Base-by-base conservation (phyloP, 805 yeast genomes). In the Huiozyma sinensis region DNA sequence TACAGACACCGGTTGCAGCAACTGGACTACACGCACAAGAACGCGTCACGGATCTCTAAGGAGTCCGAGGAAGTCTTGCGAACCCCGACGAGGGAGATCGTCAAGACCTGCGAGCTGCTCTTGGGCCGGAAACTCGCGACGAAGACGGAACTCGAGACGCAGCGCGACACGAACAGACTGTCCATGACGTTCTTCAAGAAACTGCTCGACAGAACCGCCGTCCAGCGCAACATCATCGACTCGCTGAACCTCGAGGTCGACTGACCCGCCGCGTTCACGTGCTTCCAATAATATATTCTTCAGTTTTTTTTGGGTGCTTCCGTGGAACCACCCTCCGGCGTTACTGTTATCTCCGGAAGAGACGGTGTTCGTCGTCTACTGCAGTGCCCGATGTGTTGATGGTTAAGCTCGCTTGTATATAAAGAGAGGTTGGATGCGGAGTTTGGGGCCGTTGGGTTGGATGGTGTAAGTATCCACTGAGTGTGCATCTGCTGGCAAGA, bases 1-100 rank as follows among this genome's bases (percentile, higher is more conserved):
- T 75, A 90, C 51, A 75, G 74, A 49, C 57, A 57, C 6, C 83
- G 81, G 54, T 68, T 92, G 32, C 69, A 70, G 36, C 75, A 73
- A 11, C 63, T 79, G 52, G 96, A 89, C 47, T 92, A 88, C 55
- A 79, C 84, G 9, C 92, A 83, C 52, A 54, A 70, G 38, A 90
- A 89, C 58, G 79, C 95, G 1, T 74, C 72, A 40, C 72, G 98
- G 47, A 75, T 92, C 6, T 71, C 95, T 0, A 78, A 76, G 51
- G 97, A 90, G 58, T 84, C 87, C 46, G 71, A 92, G 29, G 78
- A 78, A 52, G 95, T 92, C 2, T 69, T 92, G 54, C 77, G 75
- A 55, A 80, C 72, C 55, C 97, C 97, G 6, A 73, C 85, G 0
- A 78, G 87, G 50, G 95, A 88, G 55, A 85, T 92, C 5, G 48